Evolutionary conservation across 2,329 filamentous ascomycete genomes (phyloP).

Genomic region (Dactylonectria macrodidyma): DNA sequence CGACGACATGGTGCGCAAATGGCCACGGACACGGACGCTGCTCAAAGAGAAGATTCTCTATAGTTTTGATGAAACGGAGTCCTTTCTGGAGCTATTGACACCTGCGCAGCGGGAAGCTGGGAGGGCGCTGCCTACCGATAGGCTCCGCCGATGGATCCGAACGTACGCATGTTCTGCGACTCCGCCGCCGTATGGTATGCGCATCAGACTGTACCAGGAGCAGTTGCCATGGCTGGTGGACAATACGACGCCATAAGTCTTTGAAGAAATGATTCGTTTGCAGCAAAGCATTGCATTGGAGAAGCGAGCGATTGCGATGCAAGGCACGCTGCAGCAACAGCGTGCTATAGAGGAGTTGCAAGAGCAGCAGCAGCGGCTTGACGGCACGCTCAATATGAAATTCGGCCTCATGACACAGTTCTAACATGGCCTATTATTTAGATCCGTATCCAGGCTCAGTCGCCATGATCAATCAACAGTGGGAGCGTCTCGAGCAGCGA

Average conservation of each 20-base stretch:
- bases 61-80: not conserved
- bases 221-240: not conserved
- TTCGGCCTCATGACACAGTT: not conserved
- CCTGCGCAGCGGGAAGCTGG: not conserved
- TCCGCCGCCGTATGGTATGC: not conserved
- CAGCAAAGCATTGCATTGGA: not conserved
- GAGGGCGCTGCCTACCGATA: not conserved
- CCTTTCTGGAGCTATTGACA: not conserved
- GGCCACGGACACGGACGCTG: not conserved
- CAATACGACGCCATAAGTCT: not conserved
- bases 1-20: not conserved
- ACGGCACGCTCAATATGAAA: not conserved
- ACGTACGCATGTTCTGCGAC: not conserved
- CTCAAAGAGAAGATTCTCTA: not conserved
- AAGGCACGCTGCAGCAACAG: not conserved
- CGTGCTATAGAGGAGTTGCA: not conserved
- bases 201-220: not conserved
- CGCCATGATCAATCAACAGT: not conserved
- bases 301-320: not conserved
- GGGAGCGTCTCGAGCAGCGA: not conserved
- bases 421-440: not conserved
- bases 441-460: not conserved
- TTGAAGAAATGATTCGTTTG: not conserved
- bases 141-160: not conserved
- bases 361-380: not conserved